Percentiles rank a stretch among this genome's conserved stretches.
Evolutionary conservation across 2,329 filamentous ascomycete genomes (phyloP).

Genomic region (Drechslerella dactyloides): DNA sequence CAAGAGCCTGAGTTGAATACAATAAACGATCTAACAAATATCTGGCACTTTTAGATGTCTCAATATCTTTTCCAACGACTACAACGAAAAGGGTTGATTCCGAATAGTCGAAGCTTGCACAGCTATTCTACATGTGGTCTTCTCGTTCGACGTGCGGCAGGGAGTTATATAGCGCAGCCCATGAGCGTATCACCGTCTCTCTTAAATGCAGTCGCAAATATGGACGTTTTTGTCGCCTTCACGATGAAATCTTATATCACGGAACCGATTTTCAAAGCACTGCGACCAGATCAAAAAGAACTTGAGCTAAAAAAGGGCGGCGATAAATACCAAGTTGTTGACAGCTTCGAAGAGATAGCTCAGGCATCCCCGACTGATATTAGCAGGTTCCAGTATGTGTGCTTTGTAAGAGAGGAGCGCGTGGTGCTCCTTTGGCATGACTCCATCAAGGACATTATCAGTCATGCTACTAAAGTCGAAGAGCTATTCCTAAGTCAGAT

Average conservation of each 20-base stretch:
- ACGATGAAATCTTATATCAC: slow-evolving; percentile 63
- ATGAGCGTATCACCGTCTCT: slow-evolving; percentile 58
- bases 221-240: slow-evolving; percentile 62
- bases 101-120: slow-evolving; percentile 11
- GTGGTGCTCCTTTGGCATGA: slow-evolving; percentile 61
- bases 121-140: slow-evolving; percentile 29
- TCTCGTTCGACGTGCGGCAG: slow-evolving; percentile 48
- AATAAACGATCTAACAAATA: too few relatives aligned
- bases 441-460: slow-evolving; percentile 59
- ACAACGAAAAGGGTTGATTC: slow-evolving; percentile 40
- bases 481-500: slow-evolving; percentile 45
- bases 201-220: slow-evolving; percentile 59
- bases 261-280: slow-evolving; percentile 60
- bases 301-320: slow-evolving; percentile 59
- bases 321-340: slow-evolving; percentile 61
- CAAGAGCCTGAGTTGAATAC: not conserved
- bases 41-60: slow-evolving; percentile 20
- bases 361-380: slow-evolving; percentile 58
- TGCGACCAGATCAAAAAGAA: slow-evolving; percentile 60
- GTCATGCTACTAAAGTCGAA: slow-evolving; percentile 57
- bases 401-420: slow-evolving; percentile 60
- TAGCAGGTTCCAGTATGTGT: slow-evolving; percentile 60
- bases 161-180: slow-evolving; percentile 60
- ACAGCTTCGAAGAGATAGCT: slow-evolving; percentile 59
- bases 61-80: slow-evolving; percentile 49